phyloP scores from a whole-genome alignment of 768 basidiomycete genomes.

The Pleurotus cornucopiae region DNA sequence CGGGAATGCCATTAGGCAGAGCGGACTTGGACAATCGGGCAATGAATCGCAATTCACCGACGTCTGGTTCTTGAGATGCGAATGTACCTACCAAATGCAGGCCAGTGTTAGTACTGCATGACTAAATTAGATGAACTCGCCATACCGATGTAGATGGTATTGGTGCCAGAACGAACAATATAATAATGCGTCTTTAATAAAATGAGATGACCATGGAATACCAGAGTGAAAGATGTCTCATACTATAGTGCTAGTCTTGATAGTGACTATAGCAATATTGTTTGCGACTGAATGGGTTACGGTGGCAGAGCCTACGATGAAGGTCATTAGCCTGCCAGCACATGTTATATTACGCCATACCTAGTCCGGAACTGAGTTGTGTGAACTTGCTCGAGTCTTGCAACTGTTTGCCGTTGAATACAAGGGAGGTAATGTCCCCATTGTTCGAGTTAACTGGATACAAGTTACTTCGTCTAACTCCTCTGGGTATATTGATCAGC shows the following conservation, averaged over 20 bases:
- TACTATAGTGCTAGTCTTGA: conserved; percentile 40
- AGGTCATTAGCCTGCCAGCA: no score
- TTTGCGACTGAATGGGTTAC: conserved; percentile 36
- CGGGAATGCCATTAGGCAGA: conserved; percentile 33
- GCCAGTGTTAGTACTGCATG: not conserved
- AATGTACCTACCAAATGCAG: conserved; percentile 26
- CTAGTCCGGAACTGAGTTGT: conserved; percentile 43
- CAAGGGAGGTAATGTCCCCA: conserved; percentile 42
- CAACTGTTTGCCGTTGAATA: conserved; percentile 41
- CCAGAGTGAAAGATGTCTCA: not conserved
- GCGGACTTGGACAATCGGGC: conserved; percentile 38
- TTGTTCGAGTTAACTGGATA: conserved; percentile 33
- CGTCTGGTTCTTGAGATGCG: conserved; percentile 39
- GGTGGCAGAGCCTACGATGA: conserved; percentile 30
- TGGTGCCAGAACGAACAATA: conserved; percentile 37
- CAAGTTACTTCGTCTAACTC: not conserved
- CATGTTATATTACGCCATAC: conserved; percentile 14
- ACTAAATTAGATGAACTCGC: not conserved
- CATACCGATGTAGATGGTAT: conserved; percentile 37
- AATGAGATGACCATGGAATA: not conserved
- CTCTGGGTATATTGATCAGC: conserved; percentile 3
- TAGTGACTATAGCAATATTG: conserved; percentile 36
- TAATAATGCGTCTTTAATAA: conserved; percentile 38
- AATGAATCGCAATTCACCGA: conserved; percentile 46
- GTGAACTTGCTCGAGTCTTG: conserved; percentile 42